Evolutionary conservation across 108 stramenopile species (phyloP).

Genomic region (Hondaea fermentalgiana): DNA sequence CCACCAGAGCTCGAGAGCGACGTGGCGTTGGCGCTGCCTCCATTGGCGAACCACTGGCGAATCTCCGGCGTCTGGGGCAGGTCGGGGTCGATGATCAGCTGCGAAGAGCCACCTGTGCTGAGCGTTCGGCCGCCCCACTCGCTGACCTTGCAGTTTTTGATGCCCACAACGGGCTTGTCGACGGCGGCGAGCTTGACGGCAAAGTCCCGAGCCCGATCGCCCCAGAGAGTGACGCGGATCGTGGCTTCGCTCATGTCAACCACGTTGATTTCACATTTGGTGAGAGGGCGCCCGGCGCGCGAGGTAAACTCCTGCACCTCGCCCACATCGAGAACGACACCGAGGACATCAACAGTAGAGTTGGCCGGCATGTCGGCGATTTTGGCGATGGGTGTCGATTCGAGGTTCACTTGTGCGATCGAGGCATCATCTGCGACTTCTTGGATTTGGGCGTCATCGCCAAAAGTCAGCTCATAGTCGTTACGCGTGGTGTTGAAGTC

Average conservation of each 20-base stretch:
- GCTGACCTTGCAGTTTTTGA: conserved; percentile 44
- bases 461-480: conserved; percentile 54
- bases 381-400: conserved; percentile 32
- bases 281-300: conserved; percentile 20
- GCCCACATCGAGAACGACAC: conserved; percentile 28
- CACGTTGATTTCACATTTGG: conserved; percentile 46
- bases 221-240: conserved; percentile 49
- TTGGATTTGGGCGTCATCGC: conserved; percentile 25
- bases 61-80: conserved; percentile 31
- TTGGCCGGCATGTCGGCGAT: conserved; percentile 24
- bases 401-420: conserved; percentile 30
- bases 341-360: background rate
- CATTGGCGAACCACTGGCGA: conserved; percentile 31
- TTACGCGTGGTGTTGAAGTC: conserved; percentile 35
- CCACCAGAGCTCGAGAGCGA: conserved; percentile 32
- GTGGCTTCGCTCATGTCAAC: conserved; percentile 40
- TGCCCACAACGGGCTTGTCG: conserved; percentile 34
- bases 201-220: conserved; percentile 26
- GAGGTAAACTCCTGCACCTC: conserved; percentile 33
- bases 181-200: conserved; percentile 13
- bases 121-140: conserved; percentile 49
- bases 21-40: conserved; percentile 28
- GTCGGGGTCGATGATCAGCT: conserved; percentile 28
- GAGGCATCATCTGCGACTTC: conserved; percentile 27
- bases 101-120: conserved; percentile 22